Evolutionary conservation across 768 basidiomycete genomes (phyloP), one percentile per base, ranked within the genome.

Genomic region (Lentinula guzmanii): DNA sequence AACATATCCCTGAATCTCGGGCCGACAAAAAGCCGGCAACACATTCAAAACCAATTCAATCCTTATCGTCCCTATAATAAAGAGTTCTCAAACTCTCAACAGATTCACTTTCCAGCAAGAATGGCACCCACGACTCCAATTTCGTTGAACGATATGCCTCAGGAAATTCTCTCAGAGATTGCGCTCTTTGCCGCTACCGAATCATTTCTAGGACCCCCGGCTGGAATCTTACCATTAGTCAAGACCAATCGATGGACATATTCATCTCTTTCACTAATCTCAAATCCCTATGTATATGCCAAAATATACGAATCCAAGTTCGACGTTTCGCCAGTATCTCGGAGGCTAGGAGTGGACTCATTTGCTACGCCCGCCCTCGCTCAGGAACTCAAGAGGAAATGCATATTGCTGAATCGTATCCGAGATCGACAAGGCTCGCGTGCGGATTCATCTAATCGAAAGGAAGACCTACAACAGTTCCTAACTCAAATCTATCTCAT

Each of bases 141-240:
- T 21, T 72, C 70, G 9, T 71, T 91, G 60, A 74, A 77, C 58
- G 72, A 74, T 5, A 73, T 94, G 48, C 92, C 92, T 13, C 82
- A 82, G 62, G 93, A 94, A 72, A 79, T 94, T 42, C 79, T 95
- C 50, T 88, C 93, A 69, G 85, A 86, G 55, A 86, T 95, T 66
- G 90, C 90, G 1, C 86, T 81, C 69, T 85, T 84, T 65, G 73
- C 83, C 43, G 84, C 81, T 7, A 84, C 84, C 3, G 68, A 79
- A 4, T 65, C 60, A 34, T 73, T 80, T 54, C 74, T 85, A 45
- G 88, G 89, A 16, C 87, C 90, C 7, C 89, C 87, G 15, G 75
- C 81, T 1, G 76, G 75, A 37, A 73, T 93, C 34, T 58, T 80
- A n/a, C 75, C 86, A 10, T 74, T 93, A 21, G 76, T 90, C 15